Percentiles rank a stretch among this genome's conserved stretches.
Conservation (phyloP, 176 grass and related monocot species). For the Tillandsia leiboldiana region DNA sequence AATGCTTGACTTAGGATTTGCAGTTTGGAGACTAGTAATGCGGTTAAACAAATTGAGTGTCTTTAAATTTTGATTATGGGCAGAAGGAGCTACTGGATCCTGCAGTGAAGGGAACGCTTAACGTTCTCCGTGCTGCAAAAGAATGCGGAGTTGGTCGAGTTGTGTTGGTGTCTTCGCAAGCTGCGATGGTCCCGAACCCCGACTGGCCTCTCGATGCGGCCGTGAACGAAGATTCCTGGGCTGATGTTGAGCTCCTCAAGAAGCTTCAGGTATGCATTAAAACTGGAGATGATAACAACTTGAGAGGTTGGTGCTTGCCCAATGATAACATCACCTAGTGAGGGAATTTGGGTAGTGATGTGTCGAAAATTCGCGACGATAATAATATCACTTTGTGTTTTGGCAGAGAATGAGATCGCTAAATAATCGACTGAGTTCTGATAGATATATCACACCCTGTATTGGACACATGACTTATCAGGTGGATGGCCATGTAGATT, state of each 20-base stretch:
- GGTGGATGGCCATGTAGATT: no score
- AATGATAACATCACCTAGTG: neutral
- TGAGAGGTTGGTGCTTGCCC: neutral
- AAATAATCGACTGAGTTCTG: no score
- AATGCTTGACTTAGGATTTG: neutral
- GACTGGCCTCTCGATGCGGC: slow-evolving; percentile 38
- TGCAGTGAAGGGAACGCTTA: slow-evolving; percentile 46
- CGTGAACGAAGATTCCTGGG: slow-evolving; percentile 41
- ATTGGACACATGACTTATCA: no score
- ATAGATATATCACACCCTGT: no score
- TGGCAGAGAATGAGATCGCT: no score
- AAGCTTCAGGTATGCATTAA: slow-evolving; percentile 25
- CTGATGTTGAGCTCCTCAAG: slow-evolving; percentile 40
- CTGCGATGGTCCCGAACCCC: slow-evolving; percentile 29
- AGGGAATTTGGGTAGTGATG: no score
- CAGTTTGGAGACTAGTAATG: neutral
- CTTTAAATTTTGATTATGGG: neutral
- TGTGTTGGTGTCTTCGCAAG: slow-evolving; percentile 36
- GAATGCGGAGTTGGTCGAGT: slow-evolving; percentile 27
- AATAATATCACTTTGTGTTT: no score
- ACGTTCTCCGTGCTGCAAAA: slow-evolving; percentile 39
- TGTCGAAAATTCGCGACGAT: no score
- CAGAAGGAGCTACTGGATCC: slow-evolving; percentile 40
- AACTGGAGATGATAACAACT: neutral
- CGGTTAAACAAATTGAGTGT: neutral